Conservation (phyloP, 1,139 yeast genomes). For the Lodderomyces jiufengensis region DNA sequence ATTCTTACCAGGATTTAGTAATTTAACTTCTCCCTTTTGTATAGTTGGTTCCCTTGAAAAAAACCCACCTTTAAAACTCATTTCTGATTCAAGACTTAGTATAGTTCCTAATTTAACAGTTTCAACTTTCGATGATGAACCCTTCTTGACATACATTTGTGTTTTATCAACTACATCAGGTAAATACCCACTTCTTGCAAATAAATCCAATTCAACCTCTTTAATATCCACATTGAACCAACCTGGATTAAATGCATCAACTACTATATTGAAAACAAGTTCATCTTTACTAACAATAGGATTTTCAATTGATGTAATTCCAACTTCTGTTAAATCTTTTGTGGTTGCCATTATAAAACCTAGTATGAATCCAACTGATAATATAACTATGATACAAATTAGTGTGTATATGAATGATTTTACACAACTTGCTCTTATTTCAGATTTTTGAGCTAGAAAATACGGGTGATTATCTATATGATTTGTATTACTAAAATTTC, state of each 20-base stretch:
- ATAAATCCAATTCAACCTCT: slow-evolving; percentile 75
- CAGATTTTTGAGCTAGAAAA: neutral
- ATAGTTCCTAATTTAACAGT: slow-evolving; percentile 79
- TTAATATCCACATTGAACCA: slow-evolving; percentile 63
- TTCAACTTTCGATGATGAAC: slow-evolving; percentile 32
- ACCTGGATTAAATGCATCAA: slow-evolving; percentile 87
- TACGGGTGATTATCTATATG: slow-evolving; percentile 11
- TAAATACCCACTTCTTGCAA: slow-evolving; percentile 71
- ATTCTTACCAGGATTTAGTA: slow-evolving; percentile 71
- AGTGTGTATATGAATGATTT: slow-evolving; percentile 57
- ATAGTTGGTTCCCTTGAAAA: slow-evolving; percentile 55
- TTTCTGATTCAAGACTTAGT: slow-evolving; percentile 62
- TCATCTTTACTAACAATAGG: slow-evolving; percentile 83
- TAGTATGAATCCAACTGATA: slow-evolving; percentile 68
- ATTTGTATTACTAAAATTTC: slow-evolving; percentile 8
- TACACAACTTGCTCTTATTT: slow-evolving; percentile 27
- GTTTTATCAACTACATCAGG: slow-evolving; percentile 16
- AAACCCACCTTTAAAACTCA: slow-evolving; percentile 75
- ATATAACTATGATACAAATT: slow-evolving; percentile 49
- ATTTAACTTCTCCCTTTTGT: slow-evolving; percentile 67
- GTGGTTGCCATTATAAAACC: slow-evolving; percentile 87
- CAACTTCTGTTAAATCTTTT: slow-evolving; percentile 71
- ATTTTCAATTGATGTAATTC: slow-evolving; percentile 59
- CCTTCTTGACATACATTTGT: slow-evolving; percentile 1
- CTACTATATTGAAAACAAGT: slow-evolving; percentile 70